Evolutionary conservation across 1,139 yeast genomes (phyloP), one percentile per base, ranked within the genome.

Genomic region (Yamadazyma dushanensis): DNA sequence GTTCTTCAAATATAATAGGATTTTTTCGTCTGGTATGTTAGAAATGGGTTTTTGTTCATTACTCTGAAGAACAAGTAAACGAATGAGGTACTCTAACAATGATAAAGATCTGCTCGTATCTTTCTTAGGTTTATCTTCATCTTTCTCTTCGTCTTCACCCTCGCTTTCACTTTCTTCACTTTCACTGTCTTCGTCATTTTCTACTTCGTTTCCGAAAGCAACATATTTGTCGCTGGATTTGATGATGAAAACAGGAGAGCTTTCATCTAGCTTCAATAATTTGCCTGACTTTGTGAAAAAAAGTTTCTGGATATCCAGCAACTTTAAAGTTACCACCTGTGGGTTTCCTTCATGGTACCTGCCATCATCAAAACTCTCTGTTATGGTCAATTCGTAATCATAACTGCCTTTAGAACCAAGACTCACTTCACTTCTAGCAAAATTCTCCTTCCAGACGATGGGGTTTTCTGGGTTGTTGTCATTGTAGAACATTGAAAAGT

Each of bases 261-360:
- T 73, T 24, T 80, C 67, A 28, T 81, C 87, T 13, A 86, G 62
- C 37, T 76, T 77, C 26, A 86, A 66, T 11, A 85, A 58, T 37
- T 73, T 72, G 0, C 94, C 94, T 2, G 90, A 81, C 1, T 85
- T 86, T 40, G 83, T 78, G 59, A 83, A 86, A 47, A 83, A 86
- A 39, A 83, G 57, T 41, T 81, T 67, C 5, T 71, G 62, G 3
- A 85, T 64, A 2, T 63, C 53, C 8, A 63, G 53, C 3, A 82
- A 57, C 31, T 74, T 69, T 21, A 74, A 54, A 3, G 50, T 43
- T 16, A 61, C 53, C 1, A 47, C 45, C 11, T 59, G 60, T 0
- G 75, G 70, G 3, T 73, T 77, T 9, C 66, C 74, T 8, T 80
- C 84, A 50, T 86, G 95, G 51, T 83, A 86, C 39, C 95, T 61